phyloP scores from a whole-genome alignment of 768 basidiomycete species.

The Pleurotus ostreatus region DNA sequence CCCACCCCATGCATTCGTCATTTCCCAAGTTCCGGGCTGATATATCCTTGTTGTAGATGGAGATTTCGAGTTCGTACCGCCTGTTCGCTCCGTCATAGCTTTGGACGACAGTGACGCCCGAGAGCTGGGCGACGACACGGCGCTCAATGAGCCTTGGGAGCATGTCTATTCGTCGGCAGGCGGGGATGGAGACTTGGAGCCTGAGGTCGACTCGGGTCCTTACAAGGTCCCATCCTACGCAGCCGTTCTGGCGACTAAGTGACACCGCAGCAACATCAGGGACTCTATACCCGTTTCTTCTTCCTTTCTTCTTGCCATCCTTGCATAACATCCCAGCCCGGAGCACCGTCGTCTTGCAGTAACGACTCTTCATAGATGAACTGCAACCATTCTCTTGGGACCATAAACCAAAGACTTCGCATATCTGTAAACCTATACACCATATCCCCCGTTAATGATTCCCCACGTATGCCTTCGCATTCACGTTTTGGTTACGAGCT shows the following conservation, averaged over 20 bases:
- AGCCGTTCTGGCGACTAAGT: conserved; percentile 6
- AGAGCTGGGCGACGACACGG: conserved; percentile 24
- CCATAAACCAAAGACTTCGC: neutral
- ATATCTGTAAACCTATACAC: neutral
- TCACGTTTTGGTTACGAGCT: neutral
- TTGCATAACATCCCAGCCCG: neutral
- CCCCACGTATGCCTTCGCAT: neutral
- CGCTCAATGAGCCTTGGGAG: conserved; percentile 58
- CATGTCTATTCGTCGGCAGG: conserved; percentile 37
- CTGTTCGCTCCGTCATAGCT: conserved; percentile 50
- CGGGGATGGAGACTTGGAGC: conserved; percentile 18
- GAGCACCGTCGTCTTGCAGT: conserved; percentile 2
- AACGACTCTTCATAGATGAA: conserved; percentile 1
- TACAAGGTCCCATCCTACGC: conserved; percentile 10
- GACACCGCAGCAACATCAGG: neutral
- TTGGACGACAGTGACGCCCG: conserved; percentile 43
- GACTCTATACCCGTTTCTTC: neutral
- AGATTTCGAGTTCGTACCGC: conserved; percentile 57
- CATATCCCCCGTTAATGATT: neutral
- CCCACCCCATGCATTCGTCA: neutral
- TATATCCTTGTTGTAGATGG: conserved; percentile 25
- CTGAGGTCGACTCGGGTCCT: conserved; percentile 13
- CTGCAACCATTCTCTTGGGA: conserved; percentile 2
- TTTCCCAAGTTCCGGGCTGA: neutral
- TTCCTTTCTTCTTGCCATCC: neutral